Conservation (phyloP, 2,329 filamentous ascomycete species). For the Ascochyta koolunga region DNA sequence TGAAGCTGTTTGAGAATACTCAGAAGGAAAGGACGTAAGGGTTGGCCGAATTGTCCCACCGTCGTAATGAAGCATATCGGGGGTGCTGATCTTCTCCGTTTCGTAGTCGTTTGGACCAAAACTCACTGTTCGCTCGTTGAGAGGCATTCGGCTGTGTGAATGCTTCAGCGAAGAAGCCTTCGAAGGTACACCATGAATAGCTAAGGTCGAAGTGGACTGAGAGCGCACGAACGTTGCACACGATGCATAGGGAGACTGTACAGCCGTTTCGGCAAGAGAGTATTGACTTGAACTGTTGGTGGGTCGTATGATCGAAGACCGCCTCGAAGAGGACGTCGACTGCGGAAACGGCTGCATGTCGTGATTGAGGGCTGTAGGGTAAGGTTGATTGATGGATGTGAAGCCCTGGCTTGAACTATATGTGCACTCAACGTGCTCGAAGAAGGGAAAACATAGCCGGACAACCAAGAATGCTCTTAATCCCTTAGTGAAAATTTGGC, state of each 20-base stretch:
- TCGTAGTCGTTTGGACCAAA: not conserved
- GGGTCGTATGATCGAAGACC: slow-evolving; percentile 9
- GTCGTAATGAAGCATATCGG: not conserved
- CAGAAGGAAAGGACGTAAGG: not conserved
- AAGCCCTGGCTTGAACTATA: slow-evolving; percentile 6
- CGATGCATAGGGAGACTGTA: slow-evolving; percentile 8
- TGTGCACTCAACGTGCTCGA: not conserved
- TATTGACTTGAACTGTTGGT: slow-evolving; percentile 7
- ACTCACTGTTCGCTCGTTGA: not conserved
- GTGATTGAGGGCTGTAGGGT: not conserved
- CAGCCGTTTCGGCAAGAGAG: slow-evolving; percentile 12
- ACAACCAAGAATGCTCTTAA: slow-evolving; percentile 17
- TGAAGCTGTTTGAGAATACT: slow-evolving; percentile 2
- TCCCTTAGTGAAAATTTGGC: slow-evolving; percentile 2
- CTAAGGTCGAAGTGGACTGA: slow-evolving; percentile 4
- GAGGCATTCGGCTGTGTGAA: not conserved
- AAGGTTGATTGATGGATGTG: not conserved
- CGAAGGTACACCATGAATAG: slow-evolving; percentile 4
- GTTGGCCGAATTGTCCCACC: not conserved
- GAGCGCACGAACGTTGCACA: slow-evolving; percentile 4
- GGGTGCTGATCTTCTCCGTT: not conserved
- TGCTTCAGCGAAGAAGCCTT: slow-evolving; percentile 7
- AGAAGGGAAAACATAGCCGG: slow-evolving; percentile 5
- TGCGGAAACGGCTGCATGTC: slow-evolving; percentile 11
- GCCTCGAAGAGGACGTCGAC: slow-evolving; percentile 15